Percentiles rank a stretch among this genome's conserved stretches.
Evolutionary conservation across 495 filamentous ascomycete genomes (phyloP).

Genomic region (Hypoxylon rickii): DNA sequence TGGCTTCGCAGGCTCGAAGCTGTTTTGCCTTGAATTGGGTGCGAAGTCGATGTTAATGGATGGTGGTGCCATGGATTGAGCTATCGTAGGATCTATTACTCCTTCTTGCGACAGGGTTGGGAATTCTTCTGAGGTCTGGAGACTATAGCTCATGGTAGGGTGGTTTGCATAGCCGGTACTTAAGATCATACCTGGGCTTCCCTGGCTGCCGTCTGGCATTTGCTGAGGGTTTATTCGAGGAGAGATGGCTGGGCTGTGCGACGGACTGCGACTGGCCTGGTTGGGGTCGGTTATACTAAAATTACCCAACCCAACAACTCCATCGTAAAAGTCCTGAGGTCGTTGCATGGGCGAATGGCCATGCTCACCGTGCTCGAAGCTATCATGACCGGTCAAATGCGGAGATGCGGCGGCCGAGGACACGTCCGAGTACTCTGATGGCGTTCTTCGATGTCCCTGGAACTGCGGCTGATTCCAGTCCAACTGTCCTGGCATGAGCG

Average conservation of each 20-base stretch:
- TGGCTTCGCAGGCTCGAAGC: conserved; percentile 71
- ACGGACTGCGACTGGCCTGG: conserved; percentile 69
- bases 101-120: conserved; percentile 54
- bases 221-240: conserved; percentile 81
- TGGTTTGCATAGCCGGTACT: conserved; percentile 33
- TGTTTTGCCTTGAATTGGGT: conserved; percentile 68
- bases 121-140: conserved; percentile 65
- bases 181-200: conserved; percentile 38
- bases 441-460: conserved; percentile 75
- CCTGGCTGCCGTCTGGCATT: conserved; percentile 55
- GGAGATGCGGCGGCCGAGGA: conserved; percentile 84
- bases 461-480: conserved; percentile 82
- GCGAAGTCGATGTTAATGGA: conserved; percentile 95
- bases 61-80: conserved; percentile 77
- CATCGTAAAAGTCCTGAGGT: conserved; percentile 79
- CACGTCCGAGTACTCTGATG: conserved; percentile 87
- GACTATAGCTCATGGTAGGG: conserved; percentile 50
- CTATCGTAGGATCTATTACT: conserved; percentile 56
- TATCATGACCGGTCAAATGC: conserved; percentile 75
- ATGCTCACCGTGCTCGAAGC: conserved; percentile 73
- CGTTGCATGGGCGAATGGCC: conserved; percentile 79
- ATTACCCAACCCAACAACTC: conserved; percentile 73
- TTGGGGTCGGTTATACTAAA: conserved; percentile 83
- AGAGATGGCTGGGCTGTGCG: conserved; percentile 83
- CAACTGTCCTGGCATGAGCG: conserved; percentile 66